phyloP scores from a whole-genome alignment of 2,329 filamentous ascomycete genomes.

The Cordyceps tenuipes region DNA sequence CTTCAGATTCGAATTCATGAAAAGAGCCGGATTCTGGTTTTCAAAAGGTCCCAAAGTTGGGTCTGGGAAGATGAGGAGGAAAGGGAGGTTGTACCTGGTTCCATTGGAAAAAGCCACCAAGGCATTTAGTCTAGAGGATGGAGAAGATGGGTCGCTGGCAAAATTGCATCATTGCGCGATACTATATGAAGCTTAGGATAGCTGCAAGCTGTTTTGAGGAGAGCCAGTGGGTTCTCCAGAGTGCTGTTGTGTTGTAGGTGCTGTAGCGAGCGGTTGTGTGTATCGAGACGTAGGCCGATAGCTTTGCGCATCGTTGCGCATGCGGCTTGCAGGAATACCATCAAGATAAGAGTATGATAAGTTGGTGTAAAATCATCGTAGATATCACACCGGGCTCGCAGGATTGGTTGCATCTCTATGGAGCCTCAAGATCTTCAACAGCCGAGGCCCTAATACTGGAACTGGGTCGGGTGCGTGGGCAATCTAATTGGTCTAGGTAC shows the following conservation, averaged over 20 bases:
- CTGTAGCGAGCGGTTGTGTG: not conserved
- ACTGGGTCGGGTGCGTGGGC: not conserved
- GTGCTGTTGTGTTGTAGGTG: too few relatives aligned
- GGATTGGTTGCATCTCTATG: not conserved
- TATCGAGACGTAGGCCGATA: not conserved
- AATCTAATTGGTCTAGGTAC: not conserved
- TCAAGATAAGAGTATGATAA: not conserved
- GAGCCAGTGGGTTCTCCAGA: not conserved
- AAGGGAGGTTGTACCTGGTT: not conserved
- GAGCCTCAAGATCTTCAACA: not conserved
- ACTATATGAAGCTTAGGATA: conserved; percentile 1
- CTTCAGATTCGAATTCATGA: not conserved
- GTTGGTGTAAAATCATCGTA: too few relatives aligned
- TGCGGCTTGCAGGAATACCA: not conserved
- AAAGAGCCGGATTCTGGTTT: too few relatives aligned
- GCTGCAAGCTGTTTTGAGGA: not conserved
- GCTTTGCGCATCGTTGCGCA: too few relatives aligned
- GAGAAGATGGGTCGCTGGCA: not conserved
- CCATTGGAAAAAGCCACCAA: conserved; percentile 8
- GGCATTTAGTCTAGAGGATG: not conserved
- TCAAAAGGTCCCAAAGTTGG: not conserved
- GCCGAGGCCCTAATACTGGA: not conserved
- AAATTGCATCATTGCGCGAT: conserved; percentile 7
- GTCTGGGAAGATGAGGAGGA: not conserved
- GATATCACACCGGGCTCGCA: not conserved